Conservation (phyloP, 1,139 yeast genomes). For the Yamadazyma trypodendri region DNA sequence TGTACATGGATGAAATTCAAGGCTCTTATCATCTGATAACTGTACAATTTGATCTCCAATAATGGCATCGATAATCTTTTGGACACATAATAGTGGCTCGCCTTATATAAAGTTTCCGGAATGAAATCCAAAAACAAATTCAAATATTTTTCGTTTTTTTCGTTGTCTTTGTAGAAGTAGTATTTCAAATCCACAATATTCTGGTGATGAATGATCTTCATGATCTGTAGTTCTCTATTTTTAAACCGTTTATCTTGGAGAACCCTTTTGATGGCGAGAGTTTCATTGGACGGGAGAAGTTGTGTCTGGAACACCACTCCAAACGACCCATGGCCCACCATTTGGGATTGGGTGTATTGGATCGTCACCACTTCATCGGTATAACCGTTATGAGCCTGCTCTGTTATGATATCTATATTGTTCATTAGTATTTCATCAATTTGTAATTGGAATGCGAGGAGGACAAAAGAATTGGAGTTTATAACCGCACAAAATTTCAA, state of each 20-base stretch:
- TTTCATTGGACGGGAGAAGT: constrained; percentile 69
- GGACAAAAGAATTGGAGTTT: too few relatives aligned
- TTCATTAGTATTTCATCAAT: constrained; percentile 38
- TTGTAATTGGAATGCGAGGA: not conserved
- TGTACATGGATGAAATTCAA: constrained; percentile 86
- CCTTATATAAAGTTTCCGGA: constrained; percentile 92
- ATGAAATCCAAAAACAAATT: constrained; percentile 88
- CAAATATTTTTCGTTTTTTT: constrained; percentile 75
- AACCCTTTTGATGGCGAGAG: constrained; percentile 91
- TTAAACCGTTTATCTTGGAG: constrained; percentile 94
- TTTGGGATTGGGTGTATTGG: constrained; percentile 71
- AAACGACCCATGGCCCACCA: constrained; percentile 97
- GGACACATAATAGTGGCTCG: constrained; percentile 78
- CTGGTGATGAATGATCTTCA: constrained; percentile 85
- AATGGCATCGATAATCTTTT: constrained; percentile 83
- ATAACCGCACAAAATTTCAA: too few relatives aligned
- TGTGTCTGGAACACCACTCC: constrained; percentile 93
- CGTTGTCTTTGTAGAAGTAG: constrained; percentile 82
- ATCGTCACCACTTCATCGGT: constrained; percentile 62
- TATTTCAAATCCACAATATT: constrained; percentile 88
- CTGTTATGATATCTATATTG: constrained; percentile 59
- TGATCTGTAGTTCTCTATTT: constrained; percentile 92
- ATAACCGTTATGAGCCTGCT: constrained; percentile 73
- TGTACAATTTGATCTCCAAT: constrained; percentile 83
- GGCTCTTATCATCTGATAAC: constrained; percentile 89